A percentile compares a stretch with the other conserved stretches of the same genome.
Evolutionary conservation across 2,329 filamentous ascomycete genomes (phyloP).

Genomic region (Ophiostoma perfectum): DNA sequence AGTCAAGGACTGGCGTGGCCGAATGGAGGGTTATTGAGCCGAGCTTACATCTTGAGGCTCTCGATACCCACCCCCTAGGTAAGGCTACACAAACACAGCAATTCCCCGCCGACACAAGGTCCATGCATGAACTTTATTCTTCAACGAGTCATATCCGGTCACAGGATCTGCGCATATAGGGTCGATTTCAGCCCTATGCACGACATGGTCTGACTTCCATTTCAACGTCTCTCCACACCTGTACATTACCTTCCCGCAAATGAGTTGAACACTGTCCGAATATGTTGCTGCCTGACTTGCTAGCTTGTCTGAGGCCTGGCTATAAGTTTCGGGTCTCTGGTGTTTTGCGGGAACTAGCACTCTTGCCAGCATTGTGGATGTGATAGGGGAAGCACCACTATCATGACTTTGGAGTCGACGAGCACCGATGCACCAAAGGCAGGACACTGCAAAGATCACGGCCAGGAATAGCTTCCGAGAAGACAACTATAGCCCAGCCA

Average conservation of each 20-base stretch:
- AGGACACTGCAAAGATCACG: not conserved
- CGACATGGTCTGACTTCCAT: not conserved
- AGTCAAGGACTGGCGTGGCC: not conserved
- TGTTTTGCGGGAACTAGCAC: not conserved
- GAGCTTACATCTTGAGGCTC: not conserved
- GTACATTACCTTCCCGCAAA: no score
- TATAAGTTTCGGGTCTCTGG: not conserved
- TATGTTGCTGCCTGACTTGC: not conserved
- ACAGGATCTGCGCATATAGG: not conserved
- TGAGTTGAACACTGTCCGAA: no score
- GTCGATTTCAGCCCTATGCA: not conserved
- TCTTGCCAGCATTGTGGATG: not conserved
- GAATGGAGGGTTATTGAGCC: not conserved
- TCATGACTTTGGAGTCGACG: not conserved
- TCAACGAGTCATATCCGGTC: not conserved
- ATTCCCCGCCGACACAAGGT: not conserved
- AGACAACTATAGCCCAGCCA: not conserved
- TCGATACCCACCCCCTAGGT: not conserved
- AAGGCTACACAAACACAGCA: constrained; percentile 1
- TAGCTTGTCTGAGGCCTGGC: no score
- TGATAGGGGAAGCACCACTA: not conserved
- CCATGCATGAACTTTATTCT: not conserved
- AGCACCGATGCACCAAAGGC: not conserved
- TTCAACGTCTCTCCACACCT: not conserved
- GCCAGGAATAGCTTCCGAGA: not conserved